A percentile compares a stretch with the other conserved stretches of the same genome.
Conservation (phyloP, 495 filamentous ascomycete species). For the Cercophora scortea region DNA sequence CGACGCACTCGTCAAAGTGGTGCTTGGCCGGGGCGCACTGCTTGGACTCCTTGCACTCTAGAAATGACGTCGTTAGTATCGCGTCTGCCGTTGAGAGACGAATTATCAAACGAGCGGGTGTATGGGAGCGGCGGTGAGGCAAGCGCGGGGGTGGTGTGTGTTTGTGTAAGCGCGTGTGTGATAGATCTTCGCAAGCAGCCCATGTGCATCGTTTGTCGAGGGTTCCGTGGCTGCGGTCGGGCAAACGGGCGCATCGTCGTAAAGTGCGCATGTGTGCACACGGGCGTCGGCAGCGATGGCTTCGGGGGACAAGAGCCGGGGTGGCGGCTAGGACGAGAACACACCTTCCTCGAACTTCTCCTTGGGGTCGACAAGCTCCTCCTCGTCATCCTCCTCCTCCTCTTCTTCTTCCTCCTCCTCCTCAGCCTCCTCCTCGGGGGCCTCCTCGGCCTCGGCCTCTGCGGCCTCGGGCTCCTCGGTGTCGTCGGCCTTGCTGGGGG, state of each 20-base stretch:
- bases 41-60: conserved; percentile 82
- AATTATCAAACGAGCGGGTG: too few relatives aligned
- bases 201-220: too few relatives aligned
- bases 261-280: too few relatives aligned
- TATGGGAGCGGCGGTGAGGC: too few relatives aligned
- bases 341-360: conserved; percentile 85
- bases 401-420: conserved; percentile 50
- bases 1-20: conserved; percentile 95
- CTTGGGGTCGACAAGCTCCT: conserved; percentile 83
- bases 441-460: conserved; percentile 38
- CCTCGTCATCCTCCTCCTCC: conserved; percentile 84
- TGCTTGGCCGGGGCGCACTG: conserved; percentile 84
- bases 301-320: too few relatives aligned
- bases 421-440: conserved; percentile 36
- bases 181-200: too few relatives aligned
- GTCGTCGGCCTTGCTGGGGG: conserved; percentile 38
- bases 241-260: too few relatives aligned
- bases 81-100: too few relatives aligned
- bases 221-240: too few relatives aligned
- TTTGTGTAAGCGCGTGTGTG: too few relatives aligned
- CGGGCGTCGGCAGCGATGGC: too few relatives aligned
- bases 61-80: conserved; percentile 21
- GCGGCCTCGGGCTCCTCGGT: background rate
- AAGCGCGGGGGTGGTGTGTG: too few relatives aligned
- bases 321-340: conserved; percentile 26